These are phyloP conservation scores for Cyclocybe cylindracea DNA, from an alignment of 768 basidiomycete genomes.

Conservation along the genomic window DNA sequence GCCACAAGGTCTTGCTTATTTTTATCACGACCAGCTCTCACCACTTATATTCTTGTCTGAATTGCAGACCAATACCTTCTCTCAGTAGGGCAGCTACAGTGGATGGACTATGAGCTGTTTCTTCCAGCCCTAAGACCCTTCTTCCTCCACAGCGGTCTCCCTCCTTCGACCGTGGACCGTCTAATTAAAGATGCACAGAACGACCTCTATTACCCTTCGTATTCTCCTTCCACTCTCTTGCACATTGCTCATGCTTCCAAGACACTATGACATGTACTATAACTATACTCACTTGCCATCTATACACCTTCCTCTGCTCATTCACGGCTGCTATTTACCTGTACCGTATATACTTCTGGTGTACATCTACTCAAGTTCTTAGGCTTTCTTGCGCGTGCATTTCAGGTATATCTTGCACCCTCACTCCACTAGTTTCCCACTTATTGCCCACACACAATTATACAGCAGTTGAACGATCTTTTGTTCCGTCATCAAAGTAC, in stretches of 20 bases:
- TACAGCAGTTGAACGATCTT: conserved; percentile 56
- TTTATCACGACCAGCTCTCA: conserved; percentile 7
- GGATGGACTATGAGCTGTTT: conserved; percentile 72
- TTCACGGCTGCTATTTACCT: background rate
- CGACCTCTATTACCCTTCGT: conserved; percentile 63
- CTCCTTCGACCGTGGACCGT: conserved; percentile 52
- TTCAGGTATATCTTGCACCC: background rate
- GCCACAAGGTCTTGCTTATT: conserved; percentile 50
- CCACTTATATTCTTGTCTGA: background rate
- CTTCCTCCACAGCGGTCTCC: conserved; percentile 52
- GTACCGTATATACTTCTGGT: conserved; percentile 1
- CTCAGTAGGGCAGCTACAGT: conserved; percentile 69
- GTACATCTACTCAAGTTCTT: conserved; percentile 3
- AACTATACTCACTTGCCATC: background rate
- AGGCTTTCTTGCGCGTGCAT: background rate
- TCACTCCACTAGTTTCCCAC: conserved; percentile 2
- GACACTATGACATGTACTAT: conserved; percentile 6
- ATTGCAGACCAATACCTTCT: conserved; percentile 54
- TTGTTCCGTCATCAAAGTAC: conserved; percentile 44
- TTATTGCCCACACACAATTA: conserved; percentile 1
- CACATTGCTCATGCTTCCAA: conserved; percentile 61
- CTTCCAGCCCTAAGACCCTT: conserved; percentile 64
- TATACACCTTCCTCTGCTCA: background rate
- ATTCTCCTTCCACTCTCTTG: conserved; percentile 49
- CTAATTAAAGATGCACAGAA: conserved; percentile 64